phyloP scores from a whole-genome alignment of 192 early-diverging fungal genomes.

The Dissophora globulifera region DNA sequence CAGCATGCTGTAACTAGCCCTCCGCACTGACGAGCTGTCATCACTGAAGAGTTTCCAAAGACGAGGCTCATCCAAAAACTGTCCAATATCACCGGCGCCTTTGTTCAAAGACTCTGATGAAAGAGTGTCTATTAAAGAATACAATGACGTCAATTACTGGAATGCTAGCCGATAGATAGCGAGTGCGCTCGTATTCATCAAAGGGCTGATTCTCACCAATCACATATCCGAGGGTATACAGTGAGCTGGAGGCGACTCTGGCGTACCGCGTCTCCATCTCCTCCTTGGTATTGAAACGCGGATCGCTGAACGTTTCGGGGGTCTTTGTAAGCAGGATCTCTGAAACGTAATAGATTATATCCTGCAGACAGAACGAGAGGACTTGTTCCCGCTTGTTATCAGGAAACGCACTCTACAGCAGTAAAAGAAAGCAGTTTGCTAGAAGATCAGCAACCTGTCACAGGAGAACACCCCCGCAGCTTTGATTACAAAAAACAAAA shows the following conservation, averaged over 20 bases:
- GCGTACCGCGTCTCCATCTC: constrained; percentile 79
- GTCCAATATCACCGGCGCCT: constrained; percentile 50
- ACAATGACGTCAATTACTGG: no score
- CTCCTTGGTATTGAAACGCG: constrained; percentile 76
- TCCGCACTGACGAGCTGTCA: constrained; percentile 62
- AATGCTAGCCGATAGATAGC: no score
- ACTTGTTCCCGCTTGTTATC: constrained; percentile 79
- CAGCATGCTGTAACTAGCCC: constrained; percentile 69
- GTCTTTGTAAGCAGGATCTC: constrained; percentile 82
- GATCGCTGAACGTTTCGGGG: constrained; percentile 83
- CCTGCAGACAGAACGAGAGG: constrained; percentile 78
- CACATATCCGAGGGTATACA: constrained; percentile 67
- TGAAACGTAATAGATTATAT: constrained; percentile 75
- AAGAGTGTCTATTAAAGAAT: constrained; percentile 26
- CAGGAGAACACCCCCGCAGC: background rate
- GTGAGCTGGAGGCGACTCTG: constrained; percentile 70
- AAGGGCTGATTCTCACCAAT: no score
- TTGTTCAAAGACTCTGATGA: constrained; percentile 47
- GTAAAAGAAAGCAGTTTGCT: no score
- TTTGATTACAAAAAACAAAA: no score
- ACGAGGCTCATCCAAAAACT: constrained; percentile 60
- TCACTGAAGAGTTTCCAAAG: constrained; percentile 66
- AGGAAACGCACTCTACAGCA: constrained; percentile 81
- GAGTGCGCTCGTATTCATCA: no score
- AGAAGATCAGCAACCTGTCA: constrained; percentile 1